Evolutionary conservation across 2,329 filamentous ascomycete species (phyloP), one percentile per base, ranked within the genome.

Genomic region (Cercospora sesami): DNA sequence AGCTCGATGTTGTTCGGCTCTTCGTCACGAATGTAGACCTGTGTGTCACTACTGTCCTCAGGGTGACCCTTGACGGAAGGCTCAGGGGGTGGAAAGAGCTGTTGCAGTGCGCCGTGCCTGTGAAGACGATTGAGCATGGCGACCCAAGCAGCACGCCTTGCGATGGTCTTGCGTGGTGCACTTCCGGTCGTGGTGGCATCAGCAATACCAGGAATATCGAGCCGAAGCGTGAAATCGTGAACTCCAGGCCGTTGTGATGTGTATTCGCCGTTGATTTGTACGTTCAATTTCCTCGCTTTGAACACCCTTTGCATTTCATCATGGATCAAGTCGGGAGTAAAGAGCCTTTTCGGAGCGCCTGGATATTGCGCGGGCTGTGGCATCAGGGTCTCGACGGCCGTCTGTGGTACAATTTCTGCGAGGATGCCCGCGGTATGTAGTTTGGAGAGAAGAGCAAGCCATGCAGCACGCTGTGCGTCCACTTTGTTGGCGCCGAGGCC

Each of bases 301-400:
- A 65, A 63, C 6, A 31, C 30, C 33, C 59, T 63, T 36, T 63
- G 28, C 63, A 68, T 68, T 53, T 55, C 53, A 8, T 26, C 8
- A 4, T 12, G 16, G 14, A 63, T 57, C 12, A 8, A 9, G 9
- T 58, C 36, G 2, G 63, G 48, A 21, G 53, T 23, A 60, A 68
- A 68, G 8, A 68, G 48, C 5, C 30, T 30, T 33, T 10, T 10
- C 3, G 67, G 55, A 39, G 64, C 51, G 26, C 57, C 26, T 3
- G 60, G 59, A 51, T 68, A 68, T 36, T 68, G 67, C n/a, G 55
- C 63, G 28, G 59, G 58, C 21, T 33, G 63, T 33, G 59, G 64
- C 31, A 51, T 28, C 2, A 62, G 10, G 1, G 45, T 33, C 33
- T 64, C 62, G 12, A 16, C n/a, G 5, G 18, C 51, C 18, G 1